phyloP scores from a whole-genome alignment of 1,139 yeast species.

The Pichia sp. region DNA sequence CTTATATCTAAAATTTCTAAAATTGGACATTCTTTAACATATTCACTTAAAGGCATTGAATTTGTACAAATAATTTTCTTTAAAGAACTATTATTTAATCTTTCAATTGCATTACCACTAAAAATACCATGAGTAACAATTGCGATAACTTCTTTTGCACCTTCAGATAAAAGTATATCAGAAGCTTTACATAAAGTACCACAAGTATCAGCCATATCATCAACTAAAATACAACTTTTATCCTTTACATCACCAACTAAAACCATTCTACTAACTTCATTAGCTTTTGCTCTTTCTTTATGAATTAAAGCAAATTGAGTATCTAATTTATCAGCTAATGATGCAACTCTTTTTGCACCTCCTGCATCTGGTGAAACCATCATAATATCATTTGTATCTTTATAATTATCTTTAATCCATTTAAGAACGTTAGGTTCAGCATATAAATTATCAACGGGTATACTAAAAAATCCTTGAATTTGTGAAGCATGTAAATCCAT shows the following conservation, averaged over 20 bases:
- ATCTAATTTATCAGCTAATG: slow-evolving; percentile 70
- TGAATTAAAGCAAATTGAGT: slow-evolving; percentile 74
- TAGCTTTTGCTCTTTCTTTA: slow-evolving; percentile 75
- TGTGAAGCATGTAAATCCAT: slow-evolving; percentile 83
- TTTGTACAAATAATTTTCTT: slow-evolving; percentile 67
- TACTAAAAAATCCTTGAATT: slow-evolving; percentile 75
- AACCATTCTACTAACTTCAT: slow-evolving; percentile 71
- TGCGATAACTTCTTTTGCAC: slow-evolving; percentile 70
- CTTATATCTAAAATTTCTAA: slow-evolving; percentile 66
- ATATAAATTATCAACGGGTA: slow-evolving; percentile 74
- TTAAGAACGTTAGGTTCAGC: slow-evolving; percentile 74
- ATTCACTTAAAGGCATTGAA: slow-evolving; percentile 58
- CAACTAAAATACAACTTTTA: slow-evolving; percentile 64
- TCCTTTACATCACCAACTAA: slow-evolving; percentile 71
- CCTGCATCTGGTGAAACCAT: slow-evolving; percentile 83
- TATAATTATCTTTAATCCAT: slow-evolving; percentile 52
- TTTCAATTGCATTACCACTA: slow-evolving; percentile 63
- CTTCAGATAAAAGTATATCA: slow-evolving; percentile 48
- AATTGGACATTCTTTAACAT: slow-evolving; percentile 46
- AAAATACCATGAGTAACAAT: slow-evolving; percentile 78
- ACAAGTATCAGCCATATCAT: slow-evolving; percentile 84
- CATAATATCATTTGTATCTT: slow-evolving; percentile 41
- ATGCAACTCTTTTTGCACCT: slow-evolving; percentile 79
- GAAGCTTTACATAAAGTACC: slow-evolving; percentile 78
- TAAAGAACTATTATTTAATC: slow-evolving; percentile 46